Evolutionary conservation across 2,329 filamentous ascomycete species (phyloP), one percentile per base, ranked within the genome.

Genomic region (Fusarium sp.): DNA sequence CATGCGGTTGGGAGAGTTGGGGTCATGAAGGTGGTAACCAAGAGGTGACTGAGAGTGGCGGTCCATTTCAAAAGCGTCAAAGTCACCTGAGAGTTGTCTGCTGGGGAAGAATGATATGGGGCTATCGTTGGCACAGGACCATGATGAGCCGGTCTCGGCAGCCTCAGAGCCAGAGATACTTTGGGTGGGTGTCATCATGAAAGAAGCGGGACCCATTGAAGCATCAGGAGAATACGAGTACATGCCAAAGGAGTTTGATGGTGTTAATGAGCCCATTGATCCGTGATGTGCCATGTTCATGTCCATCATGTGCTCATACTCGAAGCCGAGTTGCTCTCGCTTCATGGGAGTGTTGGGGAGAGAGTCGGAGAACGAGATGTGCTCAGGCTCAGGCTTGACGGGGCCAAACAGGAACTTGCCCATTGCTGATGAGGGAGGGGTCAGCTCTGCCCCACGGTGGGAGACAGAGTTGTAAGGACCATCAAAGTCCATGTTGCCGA

Each of bases 121-220:
- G 74, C 82, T 84, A 57, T 84, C 82, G 59, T 80, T 83, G 71
- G 78, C 78, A 57, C 80, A 82, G 6, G 80, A 80, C 82, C 82
- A 84, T 16, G 82, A 80, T 21, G 81, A 80, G 25, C 79, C 77
- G 9, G 78, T 79, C 41, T 83, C 81, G 25, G 79, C 79, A 38
- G 81, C 78, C 52, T 83, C 83, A 21, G 82, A 83, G 44, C 78
- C 81, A 8, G 82, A 80, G 33, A 83, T 76, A 71, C 81, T 83
- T 58, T 82, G 80, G 6, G 81, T 82, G 12, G 81, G 81, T 35
- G 81, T 82, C 79, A 83, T 82, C 78, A 82, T 82, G 72, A 82
- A 82, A 10, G 81, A 78, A 14, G 76, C 63, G 5, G 79, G 72
- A 6, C 77, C 79, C 54, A 82, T 79, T 33, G 78, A 69, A 15